phyloP scores from a whole-genome alignment of 345 rosid genomes.

The Moricandia moricandioides region DNA sequence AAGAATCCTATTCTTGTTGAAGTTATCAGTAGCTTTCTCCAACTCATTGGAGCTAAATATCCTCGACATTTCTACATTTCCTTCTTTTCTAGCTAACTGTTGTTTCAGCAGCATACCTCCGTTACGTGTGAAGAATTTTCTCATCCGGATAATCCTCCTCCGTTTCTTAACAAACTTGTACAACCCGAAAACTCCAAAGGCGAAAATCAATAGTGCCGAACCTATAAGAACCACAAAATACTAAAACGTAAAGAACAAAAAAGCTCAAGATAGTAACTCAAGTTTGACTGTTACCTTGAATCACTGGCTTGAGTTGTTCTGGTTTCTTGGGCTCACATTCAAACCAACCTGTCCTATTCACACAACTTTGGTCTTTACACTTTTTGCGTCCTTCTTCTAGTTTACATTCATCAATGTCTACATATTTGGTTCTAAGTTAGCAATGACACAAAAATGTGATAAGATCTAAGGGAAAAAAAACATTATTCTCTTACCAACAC shows the following conservation, averaged over 20 bases:
- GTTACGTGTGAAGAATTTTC: slow-evolving; percentile 29
- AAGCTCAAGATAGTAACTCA: not conserved
- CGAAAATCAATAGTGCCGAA: slow-evolving; percentile 12
- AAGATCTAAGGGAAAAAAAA: too few relatives aligned
- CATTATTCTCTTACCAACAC: slow-evolving; percentile 22
- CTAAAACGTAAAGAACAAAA: not conserved
- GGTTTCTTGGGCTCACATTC: slow-evolving; percentile 11
- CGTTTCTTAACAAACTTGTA: not conserved
- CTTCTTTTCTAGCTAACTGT: slow-evolving; percentile 30
- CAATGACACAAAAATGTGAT: not conserved
- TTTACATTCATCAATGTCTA: slow-evolving; percentile 28
- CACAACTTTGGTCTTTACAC: slow-evolving; percentile 19
- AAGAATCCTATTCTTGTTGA: slow-evolving; percentile 24
- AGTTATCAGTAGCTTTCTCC: slow-evolving; percentile 36
- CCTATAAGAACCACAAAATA: slow-evolving; percentile 24
- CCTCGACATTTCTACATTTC: slow-evolving; percentile 23
- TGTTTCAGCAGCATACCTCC: slow-evolving; percentile 36
- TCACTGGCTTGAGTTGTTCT: slow-evolving; percentile 18
- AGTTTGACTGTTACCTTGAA: slow-evolving; percentile 12
- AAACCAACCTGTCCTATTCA: slow-evolving; percentile 9
- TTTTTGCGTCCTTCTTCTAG: not conserved
- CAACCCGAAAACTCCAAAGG: slow-evolving; percentile 17
- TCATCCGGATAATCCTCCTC: not conserved
- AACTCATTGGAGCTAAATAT: slow-evolving; percentile 30
- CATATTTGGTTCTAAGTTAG: not conserved